These are phyloP conservation scores for Monilinia vaccinii-corymbosi DNA, from an alignment of 2,329 filamentous ascomycete genomes.

Conservation along the genomic window DNA sequence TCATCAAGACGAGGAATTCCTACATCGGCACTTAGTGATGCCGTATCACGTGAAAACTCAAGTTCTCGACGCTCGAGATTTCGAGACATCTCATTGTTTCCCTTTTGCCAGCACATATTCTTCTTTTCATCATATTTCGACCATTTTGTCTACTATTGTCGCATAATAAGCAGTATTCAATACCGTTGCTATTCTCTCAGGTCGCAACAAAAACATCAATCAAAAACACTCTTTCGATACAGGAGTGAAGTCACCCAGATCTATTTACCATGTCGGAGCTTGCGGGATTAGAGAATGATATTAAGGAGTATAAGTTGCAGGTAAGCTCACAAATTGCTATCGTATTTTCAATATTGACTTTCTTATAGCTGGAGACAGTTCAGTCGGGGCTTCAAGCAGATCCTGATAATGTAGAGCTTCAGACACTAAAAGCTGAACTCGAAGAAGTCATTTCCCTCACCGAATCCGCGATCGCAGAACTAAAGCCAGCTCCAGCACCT, in stretches of 20 bases:
- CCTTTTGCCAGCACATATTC: background rate
- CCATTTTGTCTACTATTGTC: background rate
- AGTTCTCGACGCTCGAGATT: background rate
- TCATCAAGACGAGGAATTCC: background rate
- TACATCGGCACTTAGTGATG: background rate
- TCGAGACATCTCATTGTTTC: background rate
- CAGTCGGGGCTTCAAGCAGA: constrained; percentile 68
- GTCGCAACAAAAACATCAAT: background rate
- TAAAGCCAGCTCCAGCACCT: constrained; percentile 39
- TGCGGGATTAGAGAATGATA: constrained; percentile 33
- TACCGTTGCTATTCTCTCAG: too few species aligned
- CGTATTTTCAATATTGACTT: constrained; percentile 11
- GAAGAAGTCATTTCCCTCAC: constrained; percentile 71
- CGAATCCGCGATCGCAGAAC: constrained; percentile 71
- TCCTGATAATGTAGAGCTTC: constrained; percentile 69
- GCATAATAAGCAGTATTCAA: background rate
- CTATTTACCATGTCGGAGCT: constrained; percentile 20
- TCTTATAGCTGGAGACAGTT: constrained; percentile 63
- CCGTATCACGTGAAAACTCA: background rate
- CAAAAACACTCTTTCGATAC: background rate
- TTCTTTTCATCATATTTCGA: background rate
- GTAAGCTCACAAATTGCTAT: constrained; percentile 29
- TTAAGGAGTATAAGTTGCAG: constrained; percentile 52
- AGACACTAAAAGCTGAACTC: constrained; percentile 70
- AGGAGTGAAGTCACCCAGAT: background rate